Base-by-base conservation (phyloP, 208 protist species). In the Porcisia deanei region DNA sequence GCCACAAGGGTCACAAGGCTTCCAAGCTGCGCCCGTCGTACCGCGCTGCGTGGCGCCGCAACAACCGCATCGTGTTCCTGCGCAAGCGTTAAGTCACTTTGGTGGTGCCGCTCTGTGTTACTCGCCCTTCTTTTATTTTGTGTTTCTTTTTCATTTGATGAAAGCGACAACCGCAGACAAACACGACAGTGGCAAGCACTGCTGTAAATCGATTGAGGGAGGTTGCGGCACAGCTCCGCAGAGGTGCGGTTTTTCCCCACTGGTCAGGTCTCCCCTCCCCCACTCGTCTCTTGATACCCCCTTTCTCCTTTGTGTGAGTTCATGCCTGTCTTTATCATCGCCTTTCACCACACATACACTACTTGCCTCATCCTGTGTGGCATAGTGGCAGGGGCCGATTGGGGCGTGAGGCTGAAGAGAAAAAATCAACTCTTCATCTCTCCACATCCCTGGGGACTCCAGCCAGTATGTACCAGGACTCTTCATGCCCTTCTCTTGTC, bases 31-130 rank as follows among this genome's bases (percentile, higher is more conserved):
- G 99, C 79, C 98, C 98, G 76, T 99, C 98, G 45, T 85, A 86
- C 85, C 94, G 96, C 76, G 98, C 98, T 72, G 91, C 89, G 70
- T 99, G 99, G 99, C 99, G 99, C 92, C 87, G 98, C 81, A 94
- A 98, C 97, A 99, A 99, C 96, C 98, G 92, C 73, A 87, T 98
- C 73, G 91, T 91, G 49, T 95, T 99, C 85, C 90, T 95, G 76
- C 88, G 93, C 83, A 94, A 96, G 87, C 91, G 92, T 88, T 97
- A 90, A 93, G 6, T 18, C 45, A n/a, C 25, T 64, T 80, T 22
- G 45, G 25, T 12, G 63, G 53, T 61, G 37, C 8, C 25, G 12
- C 25, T 55, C 4, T 61, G 14, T 73, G 63, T 43, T 75, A 25
- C 25, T 7, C 57, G 20, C 69, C 70, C 71, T 55, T 79, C 68